These are phyloP conservation scores for Leishmania gerbilli DNA, from an alignment of 208 protist species.

Conservation along the genomic window DNA sequence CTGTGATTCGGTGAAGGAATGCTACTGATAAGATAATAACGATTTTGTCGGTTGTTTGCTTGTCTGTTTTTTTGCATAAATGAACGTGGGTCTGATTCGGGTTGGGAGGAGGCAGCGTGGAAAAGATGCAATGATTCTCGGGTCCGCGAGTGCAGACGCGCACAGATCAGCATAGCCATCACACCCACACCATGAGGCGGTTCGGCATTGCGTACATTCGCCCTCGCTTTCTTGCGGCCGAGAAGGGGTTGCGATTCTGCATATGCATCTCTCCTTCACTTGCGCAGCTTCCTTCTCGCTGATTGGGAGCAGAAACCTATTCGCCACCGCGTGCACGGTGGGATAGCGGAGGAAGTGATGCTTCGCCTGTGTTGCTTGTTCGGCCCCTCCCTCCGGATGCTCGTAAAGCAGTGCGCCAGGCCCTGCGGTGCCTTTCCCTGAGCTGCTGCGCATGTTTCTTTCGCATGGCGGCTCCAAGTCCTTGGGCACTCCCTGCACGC, in stretches of 20 bases:
- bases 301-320: neutral
- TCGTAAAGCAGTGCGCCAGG: neutral
- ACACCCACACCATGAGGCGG: neutral
- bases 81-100: neutral
- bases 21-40: neutral
- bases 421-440: neutral
- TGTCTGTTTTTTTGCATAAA: neutral
- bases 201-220: neutral
- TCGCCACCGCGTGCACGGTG: neutral
- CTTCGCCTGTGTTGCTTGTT: neutral
- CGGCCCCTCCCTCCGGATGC: neutral
- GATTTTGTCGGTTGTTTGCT: neutral
- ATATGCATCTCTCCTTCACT: neutral
- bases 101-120: neutral
- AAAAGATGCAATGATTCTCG: neutral
- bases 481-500: neutral
- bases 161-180: neutral
- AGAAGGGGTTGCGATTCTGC: neutral
- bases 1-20: neutral
- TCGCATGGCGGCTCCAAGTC: neutral
- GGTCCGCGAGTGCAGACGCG: neutral
- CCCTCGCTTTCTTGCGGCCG: neutral
- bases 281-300: neutral
- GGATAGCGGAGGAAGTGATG: neutral
- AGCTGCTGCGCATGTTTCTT: neutral